Evolutionary conservation across 768 basidiomycete species (phyloP), one percentile per base, ranked within the genome.

Genomic region (Tylopilus felleus): DNA sequence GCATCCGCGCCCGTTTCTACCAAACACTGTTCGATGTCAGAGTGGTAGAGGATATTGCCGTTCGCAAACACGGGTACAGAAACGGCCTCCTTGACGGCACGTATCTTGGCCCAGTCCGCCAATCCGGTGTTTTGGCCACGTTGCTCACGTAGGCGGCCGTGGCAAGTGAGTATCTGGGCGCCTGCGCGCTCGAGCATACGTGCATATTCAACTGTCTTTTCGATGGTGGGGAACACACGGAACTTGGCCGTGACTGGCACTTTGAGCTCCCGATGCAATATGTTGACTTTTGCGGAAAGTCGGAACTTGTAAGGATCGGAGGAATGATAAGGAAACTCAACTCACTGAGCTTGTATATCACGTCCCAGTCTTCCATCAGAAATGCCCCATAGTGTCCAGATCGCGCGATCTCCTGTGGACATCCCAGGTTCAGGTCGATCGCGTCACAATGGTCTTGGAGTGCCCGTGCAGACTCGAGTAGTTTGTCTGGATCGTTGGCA

Each of bases 231-330:
- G 68, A 95, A 98, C 2, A 96, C 85, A 8, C 97, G 84, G 71
- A 98, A 97, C 67, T 99, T 98, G 42, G 93, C 97, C 0, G 94
- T 97, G 3, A 98, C 93, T 2, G 97, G 97, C n/a, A 97, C 75
- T 2, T 81, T 78, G 7, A 99, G 82, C 60, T 94, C 88, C 33
- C 74, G 70, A 66, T 98, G 95, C 1, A 99, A 77, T 3, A 75
- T 92, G 56, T 88, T 90, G 68, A 98, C 96, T 97, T 64, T 9
- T 22, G 21, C 3, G 21, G 6, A 9, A 22, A 54, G 48, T 56
- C 22, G 57, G 44, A 21, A 39, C n/a, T 2, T 19, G n/a, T 19
- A 14, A 23, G 12, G 8, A 8, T 16, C 0, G 9, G 12, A 4
- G 7, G 25, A 8, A 46, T 9, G 12, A 51, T 19, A 9, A 27